A percentile compares a stretch with the other conserved stretches of the same genome.
Evolutionary conservation across 257 asterid genomes (phyloP).

Genomic region (Avicennia marina): DNA sequence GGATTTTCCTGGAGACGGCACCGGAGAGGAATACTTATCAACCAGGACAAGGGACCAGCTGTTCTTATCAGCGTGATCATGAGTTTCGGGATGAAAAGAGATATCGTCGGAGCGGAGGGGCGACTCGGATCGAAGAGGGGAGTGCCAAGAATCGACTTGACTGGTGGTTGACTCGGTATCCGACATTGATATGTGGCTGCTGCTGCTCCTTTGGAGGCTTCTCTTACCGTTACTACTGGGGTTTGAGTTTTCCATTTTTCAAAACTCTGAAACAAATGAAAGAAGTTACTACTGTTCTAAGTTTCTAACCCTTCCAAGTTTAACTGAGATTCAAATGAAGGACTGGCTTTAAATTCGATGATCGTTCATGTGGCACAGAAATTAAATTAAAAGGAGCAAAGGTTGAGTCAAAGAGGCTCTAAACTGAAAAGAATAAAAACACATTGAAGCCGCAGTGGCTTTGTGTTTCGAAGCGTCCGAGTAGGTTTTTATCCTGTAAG

Average conservation of each 20-base stretch:
- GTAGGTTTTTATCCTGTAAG: slow-evolving; percentile 1
- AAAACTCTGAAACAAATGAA: neutral
- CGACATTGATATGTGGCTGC: slow-evolving; percentile 61
- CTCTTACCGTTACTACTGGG: slow-evolving; percentile 18
- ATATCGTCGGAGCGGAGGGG: slow-evolving; percentile 61
- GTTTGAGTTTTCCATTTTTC: slow-evolving; percentile 35
- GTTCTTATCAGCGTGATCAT: slow-evolving; percentile 19
- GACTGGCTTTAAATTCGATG: no score
- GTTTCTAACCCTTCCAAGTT: neutral
- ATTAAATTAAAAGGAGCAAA: no score
- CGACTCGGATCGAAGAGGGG: slow-evolving; percentile 73
- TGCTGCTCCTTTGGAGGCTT: slow-evolving; percentile 31
- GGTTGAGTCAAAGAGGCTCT: neutral
- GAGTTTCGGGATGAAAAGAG: slow-evolving; percentile 23
- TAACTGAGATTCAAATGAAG: neutral
- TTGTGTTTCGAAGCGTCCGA: slow-evolving; percentile 8
- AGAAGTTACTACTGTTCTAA: neutral
- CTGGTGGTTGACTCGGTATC: slow-evolving; percentile 73
- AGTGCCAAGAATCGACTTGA: slow-evolving; percentile 73
- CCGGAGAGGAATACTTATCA: slow-evolving; percentile 40
- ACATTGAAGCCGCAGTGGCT: slow-evolving; percentile 7
- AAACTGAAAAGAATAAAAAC: neutral
- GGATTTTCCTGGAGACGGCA: slow-evolving; percentile 35
- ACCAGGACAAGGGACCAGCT: slow-evolving; percentile 41
- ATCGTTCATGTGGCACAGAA: no score